Evolutionary conservation across 2,329 filamentous ascomycete species (phyloP).

Genomic region (Colletotrichum sp.): DNA sequence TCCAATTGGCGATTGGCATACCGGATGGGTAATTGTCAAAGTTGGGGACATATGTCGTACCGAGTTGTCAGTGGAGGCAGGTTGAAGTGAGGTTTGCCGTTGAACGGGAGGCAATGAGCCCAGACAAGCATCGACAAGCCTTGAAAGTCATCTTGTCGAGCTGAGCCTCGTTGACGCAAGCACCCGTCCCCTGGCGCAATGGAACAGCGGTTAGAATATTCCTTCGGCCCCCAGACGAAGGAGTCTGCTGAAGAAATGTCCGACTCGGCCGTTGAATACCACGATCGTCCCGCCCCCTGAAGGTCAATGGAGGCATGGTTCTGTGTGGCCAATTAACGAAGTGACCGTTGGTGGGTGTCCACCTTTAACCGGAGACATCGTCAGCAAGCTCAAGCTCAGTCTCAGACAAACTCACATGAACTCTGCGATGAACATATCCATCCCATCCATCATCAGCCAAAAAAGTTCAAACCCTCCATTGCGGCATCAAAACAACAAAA

Average conservation of each 20-base stretch:
- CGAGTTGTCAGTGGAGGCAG: neutral
- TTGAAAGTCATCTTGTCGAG: neutral
- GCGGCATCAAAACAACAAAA: neutral
- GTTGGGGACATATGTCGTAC: neutral
- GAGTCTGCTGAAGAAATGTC: neutral
- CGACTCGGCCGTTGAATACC: neutral
- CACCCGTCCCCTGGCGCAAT: neutral
- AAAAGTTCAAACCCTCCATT: neutral
- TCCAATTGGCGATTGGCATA: neutral
- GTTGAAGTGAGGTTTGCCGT: neutral
- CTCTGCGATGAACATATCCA: fast-evolving
- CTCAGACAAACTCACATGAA: neutral
- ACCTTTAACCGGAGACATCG: neutral
- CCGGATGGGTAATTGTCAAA: fast-evolving
- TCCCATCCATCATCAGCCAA: fast-evolving
- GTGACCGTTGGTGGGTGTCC: fast-evolving
- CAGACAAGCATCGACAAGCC: neutral
- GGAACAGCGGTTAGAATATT: neutral
- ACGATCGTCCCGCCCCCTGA: neutral
- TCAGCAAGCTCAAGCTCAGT: neutral
- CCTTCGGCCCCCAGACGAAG: neutral
- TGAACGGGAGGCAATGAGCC: neutral
- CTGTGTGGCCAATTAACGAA: neutral
- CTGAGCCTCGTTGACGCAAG: neutral
- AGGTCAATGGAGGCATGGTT: neutral